These are phyloP conservation scores for Gyromitra esculenta DNA, from an alignment of 2,329 filamentous ascomycete species.

Conservation along the genomic window DNA sequence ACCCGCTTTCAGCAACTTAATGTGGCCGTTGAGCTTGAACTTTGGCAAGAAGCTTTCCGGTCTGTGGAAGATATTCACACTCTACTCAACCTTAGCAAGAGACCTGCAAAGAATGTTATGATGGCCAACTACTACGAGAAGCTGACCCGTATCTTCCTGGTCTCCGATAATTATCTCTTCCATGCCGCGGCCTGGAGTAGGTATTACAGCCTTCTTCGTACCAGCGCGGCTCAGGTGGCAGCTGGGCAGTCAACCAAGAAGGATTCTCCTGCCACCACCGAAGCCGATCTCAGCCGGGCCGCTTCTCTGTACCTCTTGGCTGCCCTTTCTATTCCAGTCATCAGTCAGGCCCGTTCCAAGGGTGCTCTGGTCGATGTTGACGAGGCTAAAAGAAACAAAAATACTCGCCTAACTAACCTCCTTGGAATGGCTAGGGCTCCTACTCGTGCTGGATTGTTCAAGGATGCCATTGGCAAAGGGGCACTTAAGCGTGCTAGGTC, in stretches of 20 bases:
- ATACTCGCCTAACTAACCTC: slow-evolving; percentile 93
- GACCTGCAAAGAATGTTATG: slow-evolving; percentile 98
- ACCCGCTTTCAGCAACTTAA: slow-evolving; percentile 99
- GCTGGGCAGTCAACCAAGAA: slow-evolving; percentile 89
- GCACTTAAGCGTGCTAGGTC: slow-evolving; percentile 90
- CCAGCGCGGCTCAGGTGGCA: slow-evolving; percentile 84
- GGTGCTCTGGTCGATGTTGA: slow-evolving; percentile 97
- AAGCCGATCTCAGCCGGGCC: slow-evolving; percentile 90
- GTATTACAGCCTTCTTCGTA: slow-evolving; percentile 95
- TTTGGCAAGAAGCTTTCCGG: slow-evolving; percentile 99
- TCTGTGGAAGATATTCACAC: slow-evolving; percentile 99
- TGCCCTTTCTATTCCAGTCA: slow-evolving; percentile 96
- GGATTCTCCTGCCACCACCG: slow-evolving; percentile 88
- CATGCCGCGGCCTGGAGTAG: slow-evolving; percentile 97
- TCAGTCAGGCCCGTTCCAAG: slow-evolving; percentile 95
- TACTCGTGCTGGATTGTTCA: slow-evolving; percentile 89
- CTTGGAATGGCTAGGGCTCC: slow-evolving; percentile 91
- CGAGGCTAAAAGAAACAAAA: slow-evolving; percentile 98
- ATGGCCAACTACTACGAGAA: slow-evolving; percentile 99
- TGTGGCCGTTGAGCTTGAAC: slow-evolving; percentile 94
- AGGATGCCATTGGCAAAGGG: slow-evolving; percentile 93
- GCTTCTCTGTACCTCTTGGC: slow-evolving; percentile 96
- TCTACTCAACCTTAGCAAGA: slow-evolving; percentile 95
- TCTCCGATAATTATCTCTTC: slow-evolving; percentile 99
- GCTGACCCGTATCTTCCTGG: slow-evolving; percentile 96